phyloP scores from a whole-genome alignment of 495 filamentous ascomycete species.

The Penicillium tannophilum region DNA sequence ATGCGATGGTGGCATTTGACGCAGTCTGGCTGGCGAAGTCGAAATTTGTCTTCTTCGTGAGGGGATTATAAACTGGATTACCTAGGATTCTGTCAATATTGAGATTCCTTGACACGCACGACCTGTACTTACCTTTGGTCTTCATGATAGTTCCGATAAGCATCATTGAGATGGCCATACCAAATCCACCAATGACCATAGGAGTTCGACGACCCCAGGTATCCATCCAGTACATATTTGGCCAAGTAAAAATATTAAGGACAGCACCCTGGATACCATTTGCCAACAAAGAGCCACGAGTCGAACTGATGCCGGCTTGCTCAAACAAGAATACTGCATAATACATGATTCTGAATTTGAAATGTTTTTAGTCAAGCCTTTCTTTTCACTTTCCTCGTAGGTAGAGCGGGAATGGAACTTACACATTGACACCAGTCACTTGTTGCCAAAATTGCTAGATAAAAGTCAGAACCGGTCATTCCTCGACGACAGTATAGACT shows the following conservation, averaged over 20 bases:
- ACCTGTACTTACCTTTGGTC: constrained; percentile 16
- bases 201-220: constrained; percentile 28
- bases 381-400: not conserved
- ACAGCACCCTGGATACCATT: constrained; percentile 30
- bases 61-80: constrained; percentile 23
- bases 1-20: constrained; percentile 24
- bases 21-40: constrained; percentile 17
- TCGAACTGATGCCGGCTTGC: constrained; percentile 25
- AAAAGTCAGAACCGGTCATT: not conserved
- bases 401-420: not conserved
- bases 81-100: constrained; percentile 11
- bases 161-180: constrained; percentile 33
- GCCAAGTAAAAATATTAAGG: constrained; percentile 29
- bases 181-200: constrained; percentile 29
- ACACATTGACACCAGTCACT: constrained; percentile 35
- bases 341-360: constrained; percentile 29
- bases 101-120: not conserved
- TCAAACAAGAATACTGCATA: constrained; percentile 32
- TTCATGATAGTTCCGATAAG: constrained; percentile 32
- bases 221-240: constrained; percentile 31
- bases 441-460: constrained; percentile 34
- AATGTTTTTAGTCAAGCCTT: not conserved
- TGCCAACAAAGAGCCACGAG: constrained; percentile 24
- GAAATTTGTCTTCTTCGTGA: constrained; percentile 32
- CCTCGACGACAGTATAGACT: not conserved